These are phyloP conservation scores for Sicyos edulis DNA, from an alignment of 306 rosid genomes.

Conservation along the genomic window DNA sequence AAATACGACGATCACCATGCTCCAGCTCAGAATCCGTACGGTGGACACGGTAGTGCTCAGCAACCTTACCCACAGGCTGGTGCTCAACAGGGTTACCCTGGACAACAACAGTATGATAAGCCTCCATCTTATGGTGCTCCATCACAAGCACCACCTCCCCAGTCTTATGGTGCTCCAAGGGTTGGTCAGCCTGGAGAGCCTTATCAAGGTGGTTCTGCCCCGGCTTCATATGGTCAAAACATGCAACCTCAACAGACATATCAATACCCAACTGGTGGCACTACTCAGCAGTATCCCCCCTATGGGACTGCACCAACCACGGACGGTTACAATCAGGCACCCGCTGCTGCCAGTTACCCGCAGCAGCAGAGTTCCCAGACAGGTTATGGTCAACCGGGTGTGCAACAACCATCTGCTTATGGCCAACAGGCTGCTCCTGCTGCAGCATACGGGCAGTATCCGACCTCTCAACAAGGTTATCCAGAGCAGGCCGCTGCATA, in stretches of 20 bases:
- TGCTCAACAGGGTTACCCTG: slow-evolving; percentile 55
- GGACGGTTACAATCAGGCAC: slow-evolving; percentile 68
- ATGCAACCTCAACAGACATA: slow-evolving; percentile 70
- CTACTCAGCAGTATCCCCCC: slow-evolving; percentile 60
- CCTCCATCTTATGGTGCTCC: slow-evolving; percentile 65
- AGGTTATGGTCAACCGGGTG: slow-evolving; percentile 56
- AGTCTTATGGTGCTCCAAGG: slow-evolving; percentile 75
- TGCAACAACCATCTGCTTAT: slow-evolving; percentile 56
- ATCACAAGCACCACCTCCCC: slow-evolving; percentile 72
- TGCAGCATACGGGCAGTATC: slow-evolving; percentile 61
- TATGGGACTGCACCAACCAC: slow-evolving; percentile 47
- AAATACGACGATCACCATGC: slow-evolving; percentile 63
- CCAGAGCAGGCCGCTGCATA: slow-evolving; percentile 71
- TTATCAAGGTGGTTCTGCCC: slow-evolving; percentile 52
- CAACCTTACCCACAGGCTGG: slow-evolving; percentile 52
- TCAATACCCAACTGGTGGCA: slow-evolving; percentile 57
- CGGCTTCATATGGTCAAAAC: slow-evolving; percentile 53
- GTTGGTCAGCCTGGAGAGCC: slow-evolving; percentile 74
- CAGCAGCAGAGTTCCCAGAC: slow-evolving; percentile 67
- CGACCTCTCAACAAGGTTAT: slow-evolving; percentile 68
- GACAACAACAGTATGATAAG: slow-evolving; percentile 71
- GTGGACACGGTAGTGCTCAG: slow-evolving; percentile 65
- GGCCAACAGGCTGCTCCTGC: slow-evolving; percentile 49
- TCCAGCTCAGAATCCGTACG: slow-evolving; percentile 65
- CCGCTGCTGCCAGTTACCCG: slow-evolving; percentile 31